Conservation (phyloP, 176 grass and related monocot species). For the Oryza glaberrima region DNA sequence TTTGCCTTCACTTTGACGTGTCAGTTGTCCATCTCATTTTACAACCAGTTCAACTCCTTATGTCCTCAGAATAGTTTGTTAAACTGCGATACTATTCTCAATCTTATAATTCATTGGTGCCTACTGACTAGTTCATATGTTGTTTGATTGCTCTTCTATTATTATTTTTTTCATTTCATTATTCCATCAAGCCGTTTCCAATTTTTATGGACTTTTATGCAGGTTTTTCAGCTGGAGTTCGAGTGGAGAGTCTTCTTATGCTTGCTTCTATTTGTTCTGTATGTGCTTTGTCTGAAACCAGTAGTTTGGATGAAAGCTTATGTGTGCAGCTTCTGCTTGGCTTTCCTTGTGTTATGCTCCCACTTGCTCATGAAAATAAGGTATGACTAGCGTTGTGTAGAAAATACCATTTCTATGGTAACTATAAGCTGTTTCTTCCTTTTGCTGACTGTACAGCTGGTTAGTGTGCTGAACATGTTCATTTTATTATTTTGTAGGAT, state of each 20-base stretch:
- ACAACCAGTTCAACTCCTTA: neutral
- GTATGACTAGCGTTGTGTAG: slow-evolving; percentile 38
- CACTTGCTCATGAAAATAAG: slow-evolving; percentile 80
- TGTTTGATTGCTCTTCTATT: slow-evolving; percentile 23
- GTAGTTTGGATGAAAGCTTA: slow-evolving; percentile 67
- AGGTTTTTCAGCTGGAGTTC: slow-evolving; percentile 64
- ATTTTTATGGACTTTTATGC: slow-evolving; percentile 25
- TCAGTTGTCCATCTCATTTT: slow-evolving; percentile 1
- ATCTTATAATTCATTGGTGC: neutral
- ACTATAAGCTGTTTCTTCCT: slow-evolving; percentile 10
- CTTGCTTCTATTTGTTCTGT: slow-evolving; percentile 60
- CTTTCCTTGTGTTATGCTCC: slow-evolving; percentile 76
- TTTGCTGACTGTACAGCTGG: neutral
- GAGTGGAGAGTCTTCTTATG: slow-evolving; percentile 69
- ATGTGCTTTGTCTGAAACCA: slow-evolving; percentile 66
- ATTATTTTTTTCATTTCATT: slow-evolving; percentile 10
- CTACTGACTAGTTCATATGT: slow-evolving; percentile 1
- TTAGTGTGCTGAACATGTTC: slow-evolving; percentile 25
- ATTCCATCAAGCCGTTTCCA: neutral
- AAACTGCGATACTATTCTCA: neutral
- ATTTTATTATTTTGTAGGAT: slow-evolving; percentile 61
- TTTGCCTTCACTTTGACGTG: slow-evolving; percentile 10
- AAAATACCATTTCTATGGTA: slow-evolving; percentile 9
- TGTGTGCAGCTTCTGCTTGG: slow-evolving; percentile 67
- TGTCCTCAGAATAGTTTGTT: slow-evolving; percentile 2